A percentile compares a stretch with the other conserved stretches of the same genome.
Conservation (phyloP, 768 basidiomycete genomes). For the Lyophyllum shimeji region DNA sequence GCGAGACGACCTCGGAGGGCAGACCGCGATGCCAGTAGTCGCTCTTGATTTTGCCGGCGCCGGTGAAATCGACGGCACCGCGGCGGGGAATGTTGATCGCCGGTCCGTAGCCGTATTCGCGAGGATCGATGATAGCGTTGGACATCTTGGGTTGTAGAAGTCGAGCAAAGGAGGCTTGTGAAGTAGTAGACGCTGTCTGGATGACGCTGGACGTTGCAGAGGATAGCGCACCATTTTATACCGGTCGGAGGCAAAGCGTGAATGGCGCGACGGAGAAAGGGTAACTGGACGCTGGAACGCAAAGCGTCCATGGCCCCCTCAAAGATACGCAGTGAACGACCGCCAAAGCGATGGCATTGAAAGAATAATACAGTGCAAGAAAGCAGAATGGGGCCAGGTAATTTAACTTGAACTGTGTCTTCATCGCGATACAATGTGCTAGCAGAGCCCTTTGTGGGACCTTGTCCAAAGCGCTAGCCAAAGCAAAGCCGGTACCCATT, state of each 20-base stretch:
- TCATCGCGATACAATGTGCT: background rate
- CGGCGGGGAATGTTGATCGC: slow-evolving; percentile 4
- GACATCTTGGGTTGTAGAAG: background rate
- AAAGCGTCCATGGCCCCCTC: background rate
- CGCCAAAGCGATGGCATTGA: background rate
- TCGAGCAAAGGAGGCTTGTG: background rate
- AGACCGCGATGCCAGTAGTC: slow-evolving; percentile 16
- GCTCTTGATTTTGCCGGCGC: slow-evolving; percentile 6
- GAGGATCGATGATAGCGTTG: background rate
- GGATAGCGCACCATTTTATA: background rate
- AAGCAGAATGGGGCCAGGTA: background rate
- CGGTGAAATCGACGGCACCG: slow-evolving; percentile 13
- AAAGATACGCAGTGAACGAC: background rate
- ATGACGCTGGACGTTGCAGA: background rate
- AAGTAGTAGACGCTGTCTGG: background rate
- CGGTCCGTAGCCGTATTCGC: background rate
- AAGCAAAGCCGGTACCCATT: too few species aligned
- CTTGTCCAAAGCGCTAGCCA: background rate
- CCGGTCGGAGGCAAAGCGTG: background rate
- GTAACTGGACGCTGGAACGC: background rate
- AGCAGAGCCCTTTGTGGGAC: background rate
- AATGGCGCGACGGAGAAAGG: background rate
- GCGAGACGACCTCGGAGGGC: slow-evolving; percentile 4
- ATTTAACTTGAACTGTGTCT: background rate
- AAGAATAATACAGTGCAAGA: background rate